Evolutionary conservation across 139 green algal species (phyloP).

Genomic region (Chlorella vulgaris): DNA sequence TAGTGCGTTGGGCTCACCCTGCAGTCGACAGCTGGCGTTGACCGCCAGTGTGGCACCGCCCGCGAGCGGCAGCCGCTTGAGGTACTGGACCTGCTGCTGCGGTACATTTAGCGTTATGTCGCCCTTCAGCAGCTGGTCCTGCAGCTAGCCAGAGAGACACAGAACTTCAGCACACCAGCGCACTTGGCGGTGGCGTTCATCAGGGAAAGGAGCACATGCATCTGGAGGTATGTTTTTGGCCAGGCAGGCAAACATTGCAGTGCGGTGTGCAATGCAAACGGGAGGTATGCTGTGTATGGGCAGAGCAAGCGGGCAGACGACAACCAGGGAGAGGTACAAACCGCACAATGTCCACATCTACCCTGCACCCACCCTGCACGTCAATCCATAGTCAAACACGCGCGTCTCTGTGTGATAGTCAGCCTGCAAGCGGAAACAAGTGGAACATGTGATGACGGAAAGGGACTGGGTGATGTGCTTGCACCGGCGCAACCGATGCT

Average conservation of each 20-base stretch:
- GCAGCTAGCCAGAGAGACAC: neutral
- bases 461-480: neutral
- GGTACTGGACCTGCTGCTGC: conserved; percentile 38
- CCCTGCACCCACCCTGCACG: conserved; percentile 36
- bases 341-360: too few species aligned
- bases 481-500: too few species aligned
- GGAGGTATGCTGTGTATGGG: too few species aligned
- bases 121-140: conserved; percentile 32
- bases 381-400: conserved; percentile 48
- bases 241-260: too few species aligned
- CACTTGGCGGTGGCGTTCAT: too few species aligned
- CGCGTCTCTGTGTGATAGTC: conserved; percentile 46
- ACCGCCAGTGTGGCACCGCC: conserved; percentile 24
- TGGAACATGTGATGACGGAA: conserved; percentile 18
- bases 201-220: neutral
- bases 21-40: conserved; percentile 9
- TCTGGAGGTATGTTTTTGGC: too few species aligned
- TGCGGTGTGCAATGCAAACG: too few species aligned
- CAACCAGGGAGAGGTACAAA: too few species aligned
- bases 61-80: conserved; percentile 23
- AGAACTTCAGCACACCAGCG: too few species aligned
- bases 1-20: conserved; percentile 15
- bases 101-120: conserved; percentile 42
- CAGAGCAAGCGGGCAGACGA: too few species aligned
- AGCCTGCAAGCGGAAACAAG: conserved; percentile 21